Evolutionary conservation across 345 rosid species (phyloP).

Genomic region (Rhodomyrtus tomentosa): DNA sequence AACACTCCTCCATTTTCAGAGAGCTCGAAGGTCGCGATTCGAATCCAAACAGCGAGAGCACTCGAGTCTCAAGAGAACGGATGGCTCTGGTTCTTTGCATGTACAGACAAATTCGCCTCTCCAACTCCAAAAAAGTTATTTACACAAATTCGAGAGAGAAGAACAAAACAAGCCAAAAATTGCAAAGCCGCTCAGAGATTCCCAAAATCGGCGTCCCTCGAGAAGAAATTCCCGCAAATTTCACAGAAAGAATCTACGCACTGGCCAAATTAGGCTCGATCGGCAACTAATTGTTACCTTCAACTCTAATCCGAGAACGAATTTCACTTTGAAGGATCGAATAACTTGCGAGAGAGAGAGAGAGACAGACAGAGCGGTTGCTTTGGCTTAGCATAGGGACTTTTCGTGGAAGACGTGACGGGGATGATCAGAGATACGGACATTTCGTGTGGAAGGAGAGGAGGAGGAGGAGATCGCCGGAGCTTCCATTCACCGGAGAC

Average conservation of each 20-base stretch:
- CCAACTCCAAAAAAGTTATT: not conserved
- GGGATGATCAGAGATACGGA: slow-evolving; percentile 49
- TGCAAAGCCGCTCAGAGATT: not conserved
- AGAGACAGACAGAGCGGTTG: not conserved
- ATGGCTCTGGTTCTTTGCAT: not conserved
- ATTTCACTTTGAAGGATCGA: not conserved
- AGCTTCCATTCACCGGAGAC: slow-evolving; percentile 23
- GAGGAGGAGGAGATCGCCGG: slow-evolving; percentile 9
- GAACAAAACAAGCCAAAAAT: not conserved
- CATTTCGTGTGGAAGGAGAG: slow-evolving; percentile 17
- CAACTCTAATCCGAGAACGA: not conserved
- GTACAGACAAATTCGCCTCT: slow-evolving; percentile 5
- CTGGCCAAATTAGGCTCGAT: not conserved
- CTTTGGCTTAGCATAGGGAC: slow-evolving; percentile 6
- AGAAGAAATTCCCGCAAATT: slow-evolving; percentile 6
- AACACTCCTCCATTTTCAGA: not conserved
- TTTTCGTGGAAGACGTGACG: slow-evolving; percentile 63
- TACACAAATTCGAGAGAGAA: not conserved
- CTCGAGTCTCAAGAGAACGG: not conserved
- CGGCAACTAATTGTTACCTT: not conserved
- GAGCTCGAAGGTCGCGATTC: not conserved
- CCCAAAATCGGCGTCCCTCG: not conserved
- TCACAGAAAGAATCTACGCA: not conserved
- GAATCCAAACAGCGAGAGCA: not conserved
- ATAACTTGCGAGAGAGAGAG: slow-evolving; percentile 18